Percentiles rank a stretch among this genome's conserved stretches.
These are phyloP conservation scores for Corymbia calophylla DNA, from an alignment of 441 rosid genomes.

Conservation along the genomic window DNA sequence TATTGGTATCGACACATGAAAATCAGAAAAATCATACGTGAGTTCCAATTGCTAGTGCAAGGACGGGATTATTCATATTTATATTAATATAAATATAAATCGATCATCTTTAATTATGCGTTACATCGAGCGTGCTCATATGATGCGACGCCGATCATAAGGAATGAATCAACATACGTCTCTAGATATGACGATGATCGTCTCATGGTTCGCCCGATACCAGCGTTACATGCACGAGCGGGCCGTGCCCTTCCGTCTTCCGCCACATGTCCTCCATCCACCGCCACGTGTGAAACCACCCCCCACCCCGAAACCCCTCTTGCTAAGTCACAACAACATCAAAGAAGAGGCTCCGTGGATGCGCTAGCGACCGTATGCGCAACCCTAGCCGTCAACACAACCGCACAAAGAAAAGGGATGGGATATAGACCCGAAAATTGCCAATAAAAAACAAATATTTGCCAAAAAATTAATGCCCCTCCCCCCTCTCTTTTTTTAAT, in stretches of 20 bases:
- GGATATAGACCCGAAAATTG: background rate
- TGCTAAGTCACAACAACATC: constrained; percentile 1
- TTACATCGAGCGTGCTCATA: background rate
- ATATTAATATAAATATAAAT: too few relatives aligned
- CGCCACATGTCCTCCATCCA: background rate
- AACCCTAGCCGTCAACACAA: constrained; percentile 46
- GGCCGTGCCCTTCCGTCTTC: background rate
- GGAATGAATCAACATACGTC: rapidly evolving
- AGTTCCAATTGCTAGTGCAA: background rate
- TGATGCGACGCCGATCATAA: rapidly evolving
- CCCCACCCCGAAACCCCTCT: too few relatives aligned
- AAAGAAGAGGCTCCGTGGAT: constrained; percentile 22
- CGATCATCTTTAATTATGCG: too few relatives aligned
- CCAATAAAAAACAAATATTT: background rate
- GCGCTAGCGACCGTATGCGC: constrained; percentile 2
- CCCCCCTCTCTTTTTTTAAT: background rate
- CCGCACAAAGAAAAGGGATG: background rate
- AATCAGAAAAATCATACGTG: too few relatives aligned
- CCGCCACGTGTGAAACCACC: constrained; percentile 30
- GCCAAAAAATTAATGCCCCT: background rate
- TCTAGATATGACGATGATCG: rapidly evolving
- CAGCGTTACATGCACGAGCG: background rate
- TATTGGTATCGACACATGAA: too few relatives aligned
- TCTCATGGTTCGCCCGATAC: rapidly evolving
- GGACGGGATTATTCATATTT: background rate